Evolutionary conservation across 2,329 filamentous ascomycete genomes (phyloP).

Genomic region (Claviceps capensis): DNA sequence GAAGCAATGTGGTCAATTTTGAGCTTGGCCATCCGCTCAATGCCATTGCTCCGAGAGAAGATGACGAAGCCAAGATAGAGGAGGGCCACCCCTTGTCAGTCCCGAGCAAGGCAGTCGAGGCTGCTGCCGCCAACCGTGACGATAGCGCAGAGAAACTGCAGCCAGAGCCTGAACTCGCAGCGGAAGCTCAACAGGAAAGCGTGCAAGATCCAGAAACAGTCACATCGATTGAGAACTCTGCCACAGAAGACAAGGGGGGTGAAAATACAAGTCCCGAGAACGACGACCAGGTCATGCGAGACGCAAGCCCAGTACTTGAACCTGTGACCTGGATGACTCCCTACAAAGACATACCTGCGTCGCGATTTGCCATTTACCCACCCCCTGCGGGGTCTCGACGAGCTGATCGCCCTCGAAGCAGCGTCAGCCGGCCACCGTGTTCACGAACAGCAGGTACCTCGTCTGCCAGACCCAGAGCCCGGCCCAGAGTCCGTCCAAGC

Average conservation of each 20-base stretch:
- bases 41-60: slow-evolving; percentile 77
- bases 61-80: slow-evolving; percentile 39
- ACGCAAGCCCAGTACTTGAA: slow-evolving; percentile 12
- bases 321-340: slow-evolving; percentile 28
- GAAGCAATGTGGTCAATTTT: slow-evolving; percentile 67
- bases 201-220: slow-evolving; percentile 13
- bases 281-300: slow-evolving; percentile 15
- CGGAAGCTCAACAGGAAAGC: neutral
- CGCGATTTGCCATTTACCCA: slow-evolving; percentile 68
- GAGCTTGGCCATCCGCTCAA: slow-evolving; percentile 71
- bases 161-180: neutral
- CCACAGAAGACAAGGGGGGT: slow-evolving; percentile 17
- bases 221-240: slow-evolving; percentile 17
- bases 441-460: slow-evolving; percentile 22
- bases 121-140: slow-evolving; percentile 6
- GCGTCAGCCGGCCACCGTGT: slow-evolving; percentile 23
- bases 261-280: slow-evolving; percentile 14
- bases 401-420: slow-evolving; percentile 29
- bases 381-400: slow-evolving; percentile 39
- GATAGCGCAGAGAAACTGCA: slow-evolving; percentile 5
- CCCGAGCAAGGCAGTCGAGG: neutral
- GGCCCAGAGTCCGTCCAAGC: slow-evolving; percentile 27
- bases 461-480: slow-evolving; percentile 25
- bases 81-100: slow-evolving; percentile 13
- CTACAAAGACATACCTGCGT: slow-evolving; percentile 49